Evolutionary conservation across 2,329 filamentous ascomycete genomes (phyloP).

Genomic region (Alternaria sp.): DNA sequence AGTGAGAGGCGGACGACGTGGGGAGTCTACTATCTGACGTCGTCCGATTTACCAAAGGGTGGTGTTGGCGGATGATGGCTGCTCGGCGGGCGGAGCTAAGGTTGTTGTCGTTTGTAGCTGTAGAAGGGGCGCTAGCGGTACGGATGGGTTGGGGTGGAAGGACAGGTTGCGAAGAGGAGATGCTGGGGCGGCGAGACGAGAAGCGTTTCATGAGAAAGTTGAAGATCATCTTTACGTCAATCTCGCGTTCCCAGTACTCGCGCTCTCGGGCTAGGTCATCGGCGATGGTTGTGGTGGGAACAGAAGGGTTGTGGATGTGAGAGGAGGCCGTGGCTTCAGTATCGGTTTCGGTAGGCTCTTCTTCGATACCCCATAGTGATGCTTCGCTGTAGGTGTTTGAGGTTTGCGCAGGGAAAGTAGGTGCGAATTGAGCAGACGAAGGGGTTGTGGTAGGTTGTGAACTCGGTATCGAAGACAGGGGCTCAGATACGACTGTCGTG

Average conservation of each 20-base stretch:
- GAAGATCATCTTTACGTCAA: conserved; percentile 93
- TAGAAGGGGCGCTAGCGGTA: background rate
- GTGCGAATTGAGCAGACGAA: conserved; percentile 58
- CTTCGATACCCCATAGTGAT: conserved; percentile 73
- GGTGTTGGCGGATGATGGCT: conserved; percentile 86
- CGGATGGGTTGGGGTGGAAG: conserved; percentile 12
- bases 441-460: conserved; percentile 45
- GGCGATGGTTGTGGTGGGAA: conserved; percentile 29
- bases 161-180: conserved; percentile 20
- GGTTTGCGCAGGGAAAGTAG: conserved; percentile 53
- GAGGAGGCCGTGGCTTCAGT: conserved; percentile 58
- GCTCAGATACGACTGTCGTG: conserved; percentile 29
- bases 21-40: conserved; percentile 35
- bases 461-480: conserved; percentile 33
- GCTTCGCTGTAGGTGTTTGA: conserved; percentile 57
- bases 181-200: conserved; percentile 46
- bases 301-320: conserved; percentile 24
- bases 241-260: conserved; percentile 92
- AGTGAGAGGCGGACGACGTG: conserved; percentile 30
- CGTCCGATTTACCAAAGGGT: conserved; percentile 77
- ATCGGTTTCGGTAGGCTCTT: conserved; percentile 61
- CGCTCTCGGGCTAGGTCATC: conserved; percentile 58
- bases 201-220: conserved; percentile 62
- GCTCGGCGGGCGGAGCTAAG: conserved; percentile 68
- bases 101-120: conserved; percentile 27